phyloP scores from a whole-genome alignment of 2,329 filamentous ascomycete species.

The Metarhizium sp. region DNA sequence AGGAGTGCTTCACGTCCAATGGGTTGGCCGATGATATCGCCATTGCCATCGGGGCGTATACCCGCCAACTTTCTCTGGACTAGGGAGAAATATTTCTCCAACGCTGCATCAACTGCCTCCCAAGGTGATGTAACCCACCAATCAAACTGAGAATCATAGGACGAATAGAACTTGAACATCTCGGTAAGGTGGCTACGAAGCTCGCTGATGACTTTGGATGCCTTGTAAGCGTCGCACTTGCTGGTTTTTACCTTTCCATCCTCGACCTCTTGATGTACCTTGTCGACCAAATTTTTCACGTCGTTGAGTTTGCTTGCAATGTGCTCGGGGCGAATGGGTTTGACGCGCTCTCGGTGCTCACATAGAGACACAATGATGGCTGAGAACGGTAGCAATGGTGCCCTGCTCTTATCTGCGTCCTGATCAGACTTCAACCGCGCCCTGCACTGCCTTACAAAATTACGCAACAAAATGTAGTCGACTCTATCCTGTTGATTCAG shows the following conservation, averaged over 20 bases:
- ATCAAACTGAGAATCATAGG: slow-evolving; percentile 46
- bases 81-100: slow-evolving; percentile 24
- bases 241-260: slow-evolving; percentile 23
- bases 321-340: slow-evolving; percentile 30
- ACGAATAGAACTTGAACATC: slow-evolving; percentile 39
- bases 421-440: slow-evolving; percentile 30
- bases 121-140: slow-evolving; percentile 46
- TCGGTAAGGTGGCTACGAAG: slow-evolving; percentile 34
- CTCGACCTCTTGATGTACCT: slow-evolving; percentile 25
- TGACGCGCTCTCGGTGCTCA: slow-evolving; percentile 36
- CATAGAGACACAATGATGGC: slow-evolving; percentile 31
- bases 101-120: slow-evolving; percentile 23
- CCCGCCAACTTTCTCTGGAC: slow-evolving; percentile 36
- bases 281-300: slow-evolving; percentile 20
- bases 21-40: slow-evolving; percentile 47
- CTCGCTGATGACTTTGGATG: slow-evolving; percentile 30
- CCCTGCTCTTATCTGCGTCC: slow-evolving; percentile 24
- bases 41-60: slow-evolving; percentile 29
- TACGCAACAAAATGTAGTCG: slow-evolving; percentile 41
- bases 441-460: slow-evolving; percentile 28
- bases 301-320: slow-evolving; percentile 32
- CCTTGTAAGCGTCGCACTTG: slow-evolving; percentile 36
- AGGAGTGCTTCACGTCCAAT: slow-evolving; percentile 42
- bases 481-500: slow-evolving; percentile 33
- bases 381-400: slow-evolving; percentile 35